phyloP scores from a whole-genome alignment of 495 filamentous ascomycete species.

The Xylaria intraflava region DNA sequence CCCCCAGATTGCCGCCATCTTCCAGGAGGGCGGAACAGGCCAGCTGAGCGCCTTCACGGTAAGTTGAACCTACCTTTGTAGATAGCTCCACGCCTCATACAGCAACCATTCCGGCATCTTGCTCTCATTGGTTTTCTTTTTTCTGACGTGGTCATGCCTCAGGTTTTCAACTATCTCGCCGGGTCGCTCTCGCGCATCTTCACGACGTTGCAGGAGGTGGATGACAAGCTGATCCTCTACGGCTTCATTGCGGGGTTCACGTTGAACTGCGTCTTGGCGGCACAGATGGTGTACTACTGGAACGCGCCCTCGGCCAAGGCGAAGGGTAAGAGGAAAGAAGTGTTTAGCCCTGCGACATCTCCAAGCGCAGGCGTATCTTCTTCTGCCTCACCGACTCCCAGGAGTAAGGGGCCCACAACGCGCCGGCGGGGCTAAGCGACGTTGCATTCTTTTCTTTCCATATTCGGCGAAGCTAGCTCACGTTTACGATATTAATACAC shows the following conservation, averaged over 20 bases:
- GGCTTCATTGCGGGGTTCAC: conserved; percentile 83
- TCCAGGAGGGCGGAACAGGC: conserved; percentile 77
- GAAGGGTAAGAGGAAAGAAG: conserved; percentile 42
- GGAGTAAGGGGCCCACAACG: conserved; percentile 47
- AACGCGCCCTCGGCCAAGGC: conserved; percentile 58
- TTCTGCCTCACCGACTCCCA: conserved; percentile 27
- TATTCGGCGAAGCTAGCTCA: background rate
- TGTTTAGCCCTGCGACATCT: conserved; percentile 13
- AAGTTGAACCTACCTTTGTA: conserved; percentile 32
- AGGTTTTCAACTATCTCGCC: conserved; percentile 97
- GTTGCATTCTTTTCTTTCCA: background rate
- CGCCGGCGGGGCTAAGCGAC: conserved; percentile 41
- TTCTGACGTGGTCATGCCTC: conserved; percentile 13
- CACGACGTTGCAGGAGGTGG: conserved; percentile 92
- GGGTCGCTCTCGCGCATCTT: conserved; percentile 92
- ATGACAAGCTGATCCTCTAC: conserved; percentile 90
- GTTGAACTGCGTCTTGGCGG: conserved; percentile 78
- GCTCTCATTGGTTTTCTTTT: background rate
- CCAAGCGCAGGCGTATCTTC: conserved; percentile 27
- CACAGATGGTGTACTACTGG: conserved; percentile 97
- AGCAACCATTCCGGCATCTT: background rate
- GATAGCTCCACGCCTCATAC: too few relatives aligned
- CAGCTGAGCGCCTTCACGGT: conserved; percentile 95
- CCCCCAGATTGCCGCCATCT: conserved; percentile 84
- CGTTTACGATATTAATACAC: background rate